These are phyloP conservation scores for Nothophoma quercina DNA, from an alignment of 2,329 filamentous ascomycete species.

Conservation along the genomic window DNA sequence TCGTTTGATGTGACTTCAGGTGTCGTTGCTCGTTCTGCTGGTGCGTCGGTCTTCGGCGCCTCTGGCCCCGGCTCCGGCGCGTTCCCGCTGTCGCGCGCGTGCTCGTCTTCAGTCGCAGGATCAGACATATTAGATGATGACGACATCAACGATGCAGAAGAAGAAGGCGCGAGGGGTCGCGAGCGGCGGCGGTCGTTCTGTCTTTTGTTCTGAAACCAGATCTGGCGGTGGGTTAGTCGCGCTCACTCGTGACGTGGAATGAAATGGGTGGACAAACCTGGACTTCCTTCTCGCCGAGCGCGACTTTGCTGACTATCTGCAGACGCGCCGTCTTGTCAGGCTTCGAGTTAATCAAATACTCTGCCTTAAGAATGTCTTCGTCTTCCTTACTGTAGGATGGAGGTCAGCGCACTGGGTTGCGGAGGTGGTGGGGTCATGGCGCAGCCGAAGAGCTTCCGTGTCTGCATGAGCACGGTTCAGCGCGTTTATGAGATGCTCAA, in stretches of 20 bases:
- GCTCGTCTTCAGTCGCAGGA: conserved; percentile 42
- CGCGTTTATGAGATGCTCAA: conserved; percentile 38
- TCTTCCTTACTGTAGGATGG: conserved; percentile 66
- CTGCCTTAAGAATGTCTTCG: conserved; percentile 85
- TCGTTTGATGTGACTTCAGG: conserved; percentile 32
- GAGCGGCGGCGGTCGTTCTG: conserved; percentile 93
- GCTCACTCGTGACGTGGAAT: conserved; percentile 36
- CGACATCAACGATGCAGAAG: conserved; percentile 44
- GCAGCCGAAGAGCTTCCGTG: conserved; percentile 28
- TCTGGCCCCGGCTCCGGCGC: conserved; percentile 28
- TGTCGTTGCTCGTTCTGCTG: conserved; percentile 29
- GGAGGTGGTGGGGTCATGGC: conserved; percentile 31
- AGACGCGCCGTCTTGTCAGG: conserved; percentile 89
- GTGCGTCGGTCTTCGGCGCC: conserved; percentile 27
- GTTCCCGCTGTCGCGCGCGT: conserved; percentile 31
- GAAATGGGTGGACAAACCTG: conserved; percentile 70
- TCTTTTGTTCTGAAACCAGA: conserved; percentile 87
- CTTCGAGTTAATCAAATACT: conserved; percentile 85
- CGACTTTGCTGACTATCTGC: conserved; percentile 83
- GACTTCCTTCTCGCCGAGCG: conserved; percentile 92
- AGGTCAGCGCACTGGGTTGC: conserved; percentile 35
- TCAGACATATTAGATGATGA: conserved; percentile 49
- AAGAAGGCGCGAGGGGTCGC: conserved; percentile 67
- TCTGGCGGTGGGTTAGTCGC: conserved; percentile 62
- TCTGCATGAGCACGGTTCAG: conserved; percentile 36